A percentile compares a stretch with the other conserved stretches of the same genome.
These are phyloP conservation scores for Dactylellina sp. DNA, from an alignment of 2,329 filamentous ascomycete genomes.

Conservation along the genomic window DNA sequence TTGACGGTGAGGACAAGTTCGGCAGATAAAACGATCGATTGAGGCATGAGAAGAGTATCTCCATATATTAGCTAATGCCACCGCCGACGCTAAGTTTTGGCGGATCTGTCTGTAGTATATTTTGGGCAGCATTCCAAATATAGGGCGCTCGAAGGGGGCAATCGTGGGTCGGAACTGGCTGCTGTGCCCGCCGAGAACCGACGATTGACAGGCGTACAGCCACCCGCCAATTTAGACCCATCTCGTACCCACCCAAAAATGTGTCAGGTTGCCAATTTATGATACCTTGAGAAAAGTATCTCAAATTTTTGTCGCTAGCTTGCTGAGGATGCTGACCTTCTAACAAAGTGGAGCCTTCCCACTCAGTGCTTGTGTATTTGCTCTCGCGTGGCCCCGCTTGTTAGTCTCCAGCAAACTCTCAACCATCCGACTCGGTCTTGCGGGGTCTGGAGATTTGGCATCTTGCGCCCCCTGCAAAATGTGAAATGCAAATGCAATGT, in stretches of 20 bases:
- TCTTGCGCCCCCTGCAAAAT: too few relatives aligned
- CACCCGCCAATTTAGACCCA: constrained; percentile 1
- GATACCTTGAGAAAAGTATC: constrained; percentile 7
- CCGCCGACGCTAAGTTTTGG: constrained; percentile 7
- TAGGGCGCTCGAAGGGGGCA: constrained; percentile 27
- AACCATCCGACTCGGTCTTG: too few relatives aligned
- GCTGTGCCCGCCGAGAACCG: constrained; percentile 49
- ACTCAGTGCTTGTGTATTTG: neutral
- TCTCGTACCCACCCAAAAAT: neutral
- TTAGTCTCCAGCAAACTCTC: neutral
- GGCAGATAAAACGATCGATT: constrained; percentile 3
- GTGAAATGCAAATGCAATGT: too few relatives aligned
- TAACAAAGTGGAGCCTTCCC: neutral
- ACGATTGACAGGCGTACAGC: constrained; percentile 37
- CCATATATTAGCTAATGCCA: constrained; percentile 17
- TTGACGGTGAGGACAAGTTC: neutral
- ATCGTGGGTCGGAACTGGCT: constrained; percentile 51
- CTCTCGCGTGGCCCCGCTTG: too few relatives aligned
- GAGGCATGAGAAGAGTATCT: constrained; percentile 13
- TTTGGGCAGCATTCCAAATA: constrained; percentile 43
- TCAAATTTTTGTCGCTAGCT: constrained; percentile 39
- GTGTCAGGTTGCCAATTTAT: neutral
- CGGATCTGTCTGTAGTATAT: constrained; percentile 16
- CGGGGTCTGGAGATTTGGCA: too few relatives aligned
- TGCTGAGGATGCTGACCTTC: constrained; percentile 10